Evolutionary conservation across 2,329 filamentous ascomycete genomes (phyloP).

Genomic region (Didymella pomorum): DNA sequence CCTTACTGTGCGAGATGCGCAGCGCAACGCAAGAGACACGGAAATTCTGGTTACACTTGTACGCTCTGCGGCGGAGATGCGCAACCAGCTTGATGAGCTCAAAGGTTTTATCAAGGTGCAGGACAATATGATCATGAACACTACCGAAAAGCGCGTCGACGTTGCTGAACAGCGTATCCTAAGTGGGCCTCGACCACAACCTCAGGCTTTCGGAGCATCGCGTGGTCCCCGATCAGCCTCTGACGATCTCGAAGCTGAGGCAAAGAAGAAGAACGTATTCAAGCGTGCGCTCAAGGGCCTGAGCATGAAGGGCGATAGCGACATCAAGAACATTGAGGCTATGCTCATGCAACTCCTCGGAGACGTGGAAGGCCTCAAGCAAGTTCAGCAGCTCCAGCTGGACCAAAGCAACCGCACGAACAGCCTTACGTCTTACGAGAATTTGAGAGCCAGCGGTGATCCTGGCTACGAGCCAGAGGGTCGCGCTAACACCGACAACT

Average conservation of each 20-base stretch:
- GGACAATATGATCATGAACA: conserved; percentile 85
- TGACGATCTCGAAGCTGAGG: conserved; percentile 65
- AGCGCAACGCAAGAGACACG: conserved; percentile 93
- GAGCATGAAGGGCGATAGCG: conserved; percentile 84
- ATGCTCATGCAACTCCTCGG: conserved; percentile 85
- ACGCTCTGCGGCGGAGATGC: conserved; percentile 94
- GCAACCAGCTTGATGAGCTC: conserved; percentile 93
- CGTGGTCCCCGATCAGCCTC: conserved; percentile 63
- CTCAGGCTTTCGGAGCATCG: conserved; percentile 64
- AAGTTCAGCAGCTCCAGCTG: conserved; percentile 46
- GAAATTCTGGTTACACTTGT: conserved; percentile 96
- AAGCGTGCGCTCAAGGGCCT: conserved; percentile 91
- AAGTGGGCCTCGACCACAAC: conserved; percentile 83
- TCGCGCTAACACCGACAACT: conserved; percentile 76
- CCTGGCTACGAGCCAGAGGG: conserved; percentile 84
- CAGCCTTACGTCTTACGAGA: conserved; percentile 74
- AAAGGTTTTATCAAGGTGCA: conserved; percentile 91
- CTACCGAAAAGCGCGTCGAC: conserved; percentile 87
- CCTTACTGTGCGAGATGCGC: conserved; percentile 94
- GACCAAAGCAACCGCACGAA: conserved; percentile 48
- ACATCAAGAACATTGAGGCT: conserved; percentile 77
- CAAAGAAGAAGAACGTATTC: conserved; percentile 93
- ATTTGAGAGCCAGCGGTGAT: conserved; percentile 73
- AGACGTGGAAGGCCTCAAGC: conserved; percentile 78
- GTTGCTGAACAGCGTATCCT: conserved; percentile 82